These are phyloP conservation scores for Zygosaccharomyces sapae DNA, from an alignment of 1,139 yeast genomes.

Conservation along the genomic window DNA sequence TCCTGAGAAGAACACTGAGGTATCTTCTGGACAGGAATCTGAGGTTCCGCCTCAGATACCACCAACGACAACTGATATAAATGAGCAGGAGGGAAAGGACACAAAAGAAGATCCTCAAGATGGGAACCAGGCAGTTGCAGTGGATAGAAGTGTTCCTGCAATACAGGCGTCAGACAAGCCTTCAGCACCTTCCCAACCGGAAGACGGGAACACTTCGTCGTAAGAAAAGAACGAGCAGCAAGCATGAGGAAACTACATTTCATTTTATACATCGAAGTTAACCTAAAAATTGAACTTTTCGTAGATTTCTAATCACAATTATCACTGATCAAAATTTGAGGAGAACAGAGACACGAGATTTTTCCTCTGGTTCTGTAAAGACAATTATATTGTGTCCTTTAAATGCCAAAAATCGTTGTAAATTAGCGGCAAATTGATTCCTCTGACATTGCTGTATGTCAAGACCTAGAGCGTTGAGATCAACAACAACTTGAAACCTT, in stretches of 20 bases:
- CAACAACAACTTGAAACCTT: conserved; percentile 14
- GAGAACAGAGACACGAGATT: conserved; percentile 6
- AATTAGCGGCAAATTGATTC: conserved; percentile 1
- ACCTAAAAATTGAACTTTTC: neutral
- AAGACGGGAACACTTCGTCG: neutral
- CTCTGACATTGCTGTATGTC: neutral
- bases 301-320: neutral
- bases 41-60: too few relatives aligned
- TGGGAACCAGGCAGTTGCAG: too few relatives aligned
- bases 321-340: conserved; percentile 1
- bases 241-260: neutral
- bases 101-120: too few relatives aligned
- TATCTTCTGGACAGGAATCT: too few relatives aligned
- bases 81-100: too few relatives aligned
- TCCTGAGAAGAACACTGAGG: too few relatives aligned
- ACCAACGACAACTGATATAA: too few relatives aligned
- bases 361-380: neutral
- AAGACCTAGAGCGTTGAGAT: conserved; percentile 1
- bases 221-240: neutral
- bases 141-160: too few relatives aligned
- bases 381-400: conserved; percentile 10
- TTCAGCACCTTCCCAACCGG: neutral
- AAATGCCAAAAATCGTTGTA: conserved; percentile 12
- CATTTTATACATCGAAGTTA: neutral
- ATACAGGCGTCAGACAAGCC: too few relatives aligned